Conservation (phyloP, 768 basidiomycete species). For the Pseudohyphozyma bogoriensis region DNA sequence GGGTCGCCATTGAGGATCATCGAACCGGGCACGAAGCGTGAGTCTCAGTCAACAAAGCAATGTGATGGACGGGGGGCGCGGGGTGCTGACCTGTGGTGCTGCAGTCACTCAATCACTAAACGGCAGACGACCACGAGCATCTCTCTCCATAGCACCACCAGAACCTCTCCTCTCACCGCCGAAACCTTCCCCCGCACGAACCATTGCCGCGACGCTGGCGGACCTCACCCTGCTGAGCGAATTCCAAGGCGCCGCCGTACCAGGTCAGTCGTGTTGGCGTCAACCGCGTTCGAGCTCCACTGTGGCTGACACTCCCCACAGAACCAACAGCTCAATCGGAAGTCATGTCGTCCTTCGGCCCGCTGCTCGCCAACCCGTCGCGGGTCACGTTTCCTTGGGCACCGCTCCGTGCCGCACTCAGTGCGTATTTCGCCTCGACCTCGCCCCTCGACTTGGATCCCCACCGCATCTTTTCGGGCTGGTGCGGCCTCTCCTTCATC, state of each 20-base stretch:
- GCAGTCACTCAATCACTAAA: no score
- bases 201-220: no score
- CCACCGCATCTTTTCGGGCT: background rate
- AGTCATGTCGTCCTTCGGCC: slow-evolving; percentile 1
- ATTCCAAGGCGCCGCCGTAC: background rate
- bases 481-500: slow-evolving; percentile 1
- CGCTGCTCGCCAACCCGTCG: background rate
- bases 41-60: no score
- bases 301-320: no score
- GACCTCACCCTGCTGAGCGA: background rate
- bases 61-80: no score
- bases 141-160: no score
- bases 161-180: no score
- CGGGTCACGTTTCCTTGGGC: slow-evolving; percentile 1
- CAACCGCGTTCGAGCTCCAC: background rate
- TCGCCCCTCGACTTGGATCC: background rate
- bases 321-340: background rate
- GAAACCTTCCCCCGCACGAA: no score
- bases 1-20: no score
- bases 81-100: no score
- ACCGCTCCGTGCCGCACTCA: background rate
- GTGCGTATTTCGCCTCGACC: background rate
- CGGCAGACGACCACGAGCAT: no score
- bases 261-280: background rate
- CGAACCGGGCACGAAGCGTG: no score